These are phyloP conservation scores for Huntiella decipiens DNA, from an alignment of 2,329 filamentous ascomycete genomes.

Conservation along the genomic window DNA sequence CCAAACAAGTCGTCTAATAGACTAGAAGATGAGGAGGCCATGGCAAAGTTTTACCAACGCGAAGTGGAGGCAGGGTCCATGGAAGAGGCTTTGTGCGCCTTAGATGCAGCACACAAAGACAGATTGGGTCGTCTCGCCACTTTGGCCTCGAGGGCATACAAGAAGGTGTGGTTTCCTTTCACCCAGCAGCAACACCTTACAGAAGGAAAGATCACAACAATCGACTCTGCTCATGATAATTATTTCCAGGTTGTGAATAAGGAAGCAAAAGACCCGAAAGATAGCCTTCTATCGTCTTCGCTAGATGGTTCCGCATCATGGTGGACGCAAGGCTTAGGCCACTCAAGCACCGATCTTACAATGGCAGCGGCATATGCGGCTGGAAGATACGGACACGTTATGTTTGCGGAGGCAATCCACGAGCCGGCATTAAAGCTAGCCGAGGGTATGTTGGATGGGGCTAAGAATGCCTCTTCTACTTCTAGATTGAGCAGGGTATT, in stretches of 20 bases:
- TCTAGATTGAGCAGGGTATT: constrained; percentile 49
- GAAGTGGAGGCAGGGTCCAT: constrained; percentile 23
- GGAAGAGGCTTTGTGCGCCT: constrained; percentile 26
- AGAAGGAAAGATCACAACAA: constrained; percentile 45
- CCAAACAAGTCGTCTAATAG: constrained; percentile 26
- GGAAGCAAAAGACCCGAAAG: constrained; percentile 10
- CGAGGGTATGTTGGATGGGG: constrained; percentile 37
- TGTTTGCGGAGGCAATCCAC: constrained; percentile 69
- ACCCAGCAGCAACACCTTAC: constrained; percentile 54
- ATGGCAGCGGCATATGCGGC: constrained; percentile 65
- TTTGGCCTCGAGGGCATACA: constrained; percentile 41
- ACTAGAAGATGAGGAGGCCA: constrained; percentile 32
- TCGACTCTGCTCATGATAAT: constrained; percentile 66
- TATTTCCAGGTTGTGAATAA: constrained; percentile 44
- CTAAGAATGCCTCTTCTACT: constrained; percentile 31
- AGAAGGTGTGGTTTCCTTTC: constrained; percentile 70
- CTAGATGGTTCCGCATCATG: constrained; percentile 77
- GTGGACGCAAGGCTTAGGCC: constrained; percentile 81
- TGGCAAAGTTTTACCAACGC: constrained; percentile 44
- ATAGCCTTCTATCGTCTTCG: constrained; percentile 36
- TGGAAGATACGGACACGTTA: constrained; percentile 70
- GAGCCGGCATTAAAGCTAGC: constrained; percentile 55
- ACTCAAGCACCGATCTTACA: constrained; percentile 52
- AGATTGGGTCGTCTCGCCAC: constrained; percentile 40
- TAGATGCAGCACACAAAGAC: constrained; percentile 33